These are phyloP conservation scores for Trichoderma harzianum DNA, from an alignment of 2,329 filamentous ascomycete genomes.

Conservation along the genomic window DNA sequence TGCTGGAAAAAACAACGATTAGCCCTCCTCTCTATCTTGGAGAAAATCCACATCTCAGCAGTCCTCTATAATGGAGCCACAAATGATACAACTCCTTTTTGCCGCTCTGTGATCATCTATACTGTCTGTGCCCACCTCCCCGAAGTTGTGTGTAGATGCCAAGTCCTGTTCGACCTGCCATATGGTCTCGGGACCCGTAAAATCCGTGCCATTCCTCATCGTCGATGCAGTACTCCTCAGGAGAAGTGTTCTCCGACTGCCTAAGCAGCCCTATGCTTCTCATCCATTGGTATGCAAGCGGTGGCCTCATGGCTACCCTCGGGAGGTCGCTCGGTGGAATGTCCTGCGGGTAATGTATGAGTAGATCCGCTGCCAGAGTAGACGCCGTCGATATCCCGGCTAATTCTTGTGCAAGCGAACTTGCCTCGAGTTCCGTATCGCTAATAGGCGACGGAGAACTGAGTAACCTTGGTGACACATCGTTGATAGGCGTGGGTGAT, in stretches of 20 bases:
- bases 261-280: constrained; percentile 25
- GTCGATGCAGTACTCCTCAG: constrained; percentile 31
- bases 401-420: constrained; percentile 29
- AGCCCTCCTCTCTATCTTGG: background rate
- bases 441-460: constrained; percentile 27
- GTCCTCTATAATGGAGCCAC: background rate
- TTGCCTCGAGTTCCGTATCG: constrained; percentile 22
- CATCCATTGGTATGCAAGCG: constrained; percentile 27
- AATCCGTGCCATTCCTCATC: constrained; percentile 49
- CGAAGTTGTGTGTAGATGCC: background rate
- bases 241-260: background rate
- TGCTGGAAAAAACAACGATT: background rate
- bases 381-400: constrained; percentile 29
- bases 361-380: background rate
- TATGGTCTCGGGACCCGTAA: constrained; percentile 40
- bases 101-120: background rate
- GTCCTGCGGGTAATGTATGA: constrained; percentile 1
- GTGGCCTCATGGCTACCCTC: constrained; percentile 22
- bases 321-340: background rate
- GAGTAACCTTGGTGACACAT: constrained; percentile 18
- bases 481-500: background rate
- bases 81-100: background rate
- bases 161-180: constrained; percentile 30
- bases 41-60: background rate
- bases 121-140: background rate